These are phyloP conservation scores for Paecilomyces dactylethromorphus DNA, from an alignment of 2,329 filamentous ascomycete genomes.

Conservation along the genomic window DNA sequence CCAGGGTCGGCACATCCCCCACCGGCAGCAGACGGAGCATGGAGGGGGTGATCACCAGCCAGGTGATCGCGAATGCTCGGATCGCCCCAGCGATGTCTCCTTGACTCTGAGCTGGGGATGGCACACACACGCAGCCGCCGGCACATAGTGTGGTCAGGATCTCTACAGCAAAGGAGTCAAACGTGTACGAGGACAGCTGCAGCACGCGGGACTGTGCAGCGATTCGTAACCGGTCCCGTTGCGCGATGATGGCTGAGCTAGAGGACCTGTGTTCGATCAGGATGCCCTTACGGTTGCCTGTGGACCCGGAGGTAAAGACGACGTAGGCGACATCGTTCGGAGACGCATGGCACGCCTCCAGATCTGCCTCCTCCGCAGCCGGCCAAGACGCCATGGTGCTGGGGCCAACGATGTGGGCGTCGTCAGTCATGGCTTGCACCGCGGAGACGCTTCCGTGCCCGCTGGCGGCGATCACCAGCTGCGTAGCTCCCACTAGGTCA, in stretches of 20 bases:
- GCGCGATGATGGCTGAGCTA: slow-evolving; percentile 43
- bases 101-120: slow-evolving; percentile 34
- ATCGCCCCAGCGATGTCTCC: slow-evolving; percentile 28
- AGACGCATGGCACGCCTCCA: neutral
- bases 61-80: slow-evolving; percentile 36
- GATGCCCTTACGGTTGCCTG: slow-evolving; percentile 48
- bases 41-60: slow-evolving; percentile 49
- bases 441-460: too few species aligned
- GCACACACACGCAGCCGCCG: slow-evolving; percentile 42
- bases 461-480: neutral
- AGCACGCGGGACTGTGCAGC: slow-evolving; percentile 28
- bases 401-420: neutral
- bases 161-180: slow-evolving; percentile 35
- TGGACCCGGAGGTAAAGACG: slow-evolving; percentile 48
- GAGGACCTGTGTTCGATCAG: slow-evolving; percentile 52
- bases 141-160: slow-evolving; percentile 24
- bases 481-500: too few species aligned
- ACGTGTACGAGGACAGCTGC: slow-evolving; percentile 39
- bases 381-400: neutral
- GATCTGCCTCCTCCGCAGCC: neutral
- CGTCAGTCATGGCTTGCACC: neutral
- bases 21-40: slow-evolving; percentile 37
- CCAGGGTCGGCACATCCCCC: slow-evolving; percentile 26
- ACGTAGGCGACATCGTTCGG: slow-evolving; percentile 33
- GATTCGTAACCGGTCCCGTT: slow-evolving; percentile 43